Conservation (phyloP, 495 filamentous ascomycete species). For the Aspergillus sclerotiicarbonarius region DNA sequence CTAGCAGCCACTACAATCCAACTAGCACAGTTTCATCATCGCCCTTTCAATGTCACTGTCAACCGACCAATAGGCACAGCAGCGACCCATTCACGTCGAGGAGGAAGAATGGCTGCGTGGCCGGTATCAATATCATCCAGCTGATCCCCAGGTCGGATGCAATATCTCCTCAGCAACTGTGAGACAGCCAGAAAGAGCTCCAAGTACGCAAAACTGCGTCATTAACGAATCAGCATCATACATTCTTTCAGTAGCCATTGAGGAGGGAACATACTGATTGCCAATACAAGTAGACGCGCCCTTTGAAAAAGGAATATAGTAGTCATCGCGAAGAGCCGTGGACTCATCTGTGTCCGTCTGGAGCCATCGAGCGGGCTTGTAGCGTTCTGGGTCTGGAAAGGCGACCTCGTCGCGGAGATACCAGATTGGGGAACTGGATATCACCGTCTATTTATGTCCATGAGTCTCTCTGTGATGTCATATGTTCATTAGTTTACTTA, state of each 20-base stretch:
- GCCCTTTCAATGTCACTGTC: neutral
- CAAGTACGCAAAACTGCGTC: neutral
- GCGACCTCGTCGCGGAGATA: neutral
- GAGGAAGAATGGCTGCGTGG: neutral
- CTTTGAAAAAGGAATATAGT: conserved; percentile 2
- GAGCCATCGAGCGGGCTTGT: neutral
- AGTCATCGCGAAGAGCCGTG: neutral
- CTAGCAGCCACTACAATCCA: too few species aligned
- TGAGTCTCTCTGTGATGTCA: neutral
- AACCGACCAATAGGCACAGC: neutral
- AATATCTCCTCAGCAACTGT: neutral
- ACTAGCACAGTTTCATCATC: too few species aligned
- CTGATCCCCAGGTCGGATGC: neutral
- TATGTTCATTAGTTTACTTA: neutral
- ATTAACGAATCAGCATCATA: neutral
- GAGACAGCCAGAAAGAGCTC: neutral
- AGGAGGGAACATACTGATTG: conserved; percentile 3
- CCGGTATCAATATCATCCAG: neutral
- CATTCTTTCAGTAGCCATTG: too few species aligned
- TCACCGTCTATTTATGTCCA: neutral
- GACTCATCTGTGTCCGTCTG: neutral
- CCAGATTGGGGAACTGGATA: conserved; percentile 3
- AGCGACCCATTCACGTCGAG: neutral
- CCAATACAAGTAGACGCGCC: neutral
- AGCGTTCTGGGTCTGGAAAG: neutral